These are phyloP conservation scores for Boletus rex-veris DNA, from an alignment of 768 basidiomycete species.

Conservation along the genomic window DNA sequence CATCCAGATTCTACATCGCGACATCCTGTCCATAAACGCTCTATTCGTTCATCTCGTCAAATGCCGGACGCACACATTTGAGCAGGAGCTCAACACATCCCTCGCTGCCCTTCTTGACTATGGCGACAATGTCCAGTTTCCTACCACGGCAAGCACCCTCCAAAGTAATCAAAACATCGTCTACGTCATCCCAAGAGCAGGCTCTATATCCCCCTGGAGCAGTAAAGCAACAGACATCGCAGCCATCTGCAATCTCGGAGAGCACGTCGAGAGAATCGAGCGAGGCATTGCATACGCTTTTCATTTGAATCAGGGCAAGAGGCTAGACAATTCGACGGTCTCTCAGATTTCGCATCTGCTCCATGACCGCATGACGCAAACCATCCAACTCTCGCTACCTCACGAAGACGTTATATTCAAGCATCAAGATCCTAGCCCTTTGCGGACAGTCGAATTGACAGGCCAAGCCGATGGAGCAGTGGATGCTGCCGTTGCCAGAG, in stretches of 20 bases:
- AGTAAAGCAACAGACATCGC: conserved; percentile 98
- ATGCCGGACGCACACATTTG: conserved; percentile 42
- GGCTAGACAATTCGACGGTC: conserved; percentile 47
- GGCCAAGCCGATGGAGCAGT: conserved; percentile 18
- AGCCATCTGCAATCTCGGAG: conserved; percentile 74
- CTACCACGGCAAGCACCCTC: conserved; percentile 38
- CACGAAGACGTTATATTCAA: conserved; percentile 53
- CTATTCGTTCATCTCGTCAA: conserved; percentile 86
- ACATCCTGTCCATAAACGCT: conserved; percentile 70
- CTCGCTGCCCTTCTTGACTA: conserved; percentile 78
- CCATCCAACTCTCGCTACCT: conserved; percentile 58
- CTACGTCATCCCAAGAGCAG: conserved; percentile 79
- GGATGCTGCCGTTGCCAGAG: conserved; percentile 44
- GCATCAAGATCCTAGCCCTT: conserved; percentile 60
- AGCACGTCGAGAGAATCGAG: conserved; percentile 76
- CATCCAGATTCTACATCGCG: conserved; percentile 50
- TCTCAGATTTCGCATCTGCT: conserved; percentile 62
- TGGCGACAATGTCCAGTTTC: conserved; percentile 67
- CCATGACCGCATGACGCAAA: conserved; percentile 97
- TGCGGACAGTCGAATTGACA: conserved; percentile 66
- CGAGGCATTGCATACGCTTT: conserved; percentile 75
- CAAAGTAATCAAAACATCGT: conserved; percentile 41
- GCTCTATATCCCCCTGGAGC: conserved; percentile 98
- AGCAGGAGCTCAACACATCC: conserved; percentile 49
- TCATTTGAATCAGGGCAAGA: conserved; percentile 38